A percentile compares a stretch with the other conserved stretches of the same genome.
phyloP scores from a whole-genome alignment of 352 stramenopile genomes.

The Phytopythium cucurbitacearum region DNA sequence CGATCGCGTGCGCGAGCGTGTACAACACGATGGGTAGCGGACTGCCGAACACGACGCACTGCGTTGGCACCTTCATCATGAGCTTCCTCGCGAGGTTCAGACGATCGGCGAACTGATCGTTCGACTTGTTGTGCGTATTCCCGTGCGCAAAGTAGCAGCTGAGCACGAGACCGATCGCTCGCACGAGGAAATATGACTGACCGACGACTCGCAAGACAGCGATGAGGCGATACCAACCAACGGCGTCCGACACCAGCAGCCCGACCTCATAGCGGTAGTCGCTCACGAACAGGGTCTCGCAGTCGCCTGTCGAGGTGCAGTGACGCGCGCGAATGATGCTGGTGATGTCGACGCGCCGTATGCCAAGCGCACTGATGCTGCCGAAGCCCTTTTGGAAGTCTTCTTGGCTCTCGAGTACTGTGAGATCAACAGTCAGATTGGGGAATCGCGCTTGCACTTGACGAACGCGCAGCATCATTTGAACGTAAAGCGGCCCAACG shows the following conservation, averaged over 20 bases:
- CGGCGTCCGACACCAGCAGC: conserved; percentile 17
- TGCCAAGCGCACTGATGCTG: conserved; percentile 4
- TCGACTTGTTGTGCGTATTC: conserved; percentile 3
- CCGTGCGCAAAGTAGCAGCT: conserved; percentile 26
- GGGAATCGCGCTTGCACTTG: conserved; percentile 11
- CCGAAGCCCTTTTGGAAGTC: conserved; percentile 15
- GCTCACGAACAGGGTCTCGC: conserved; percentile 31
- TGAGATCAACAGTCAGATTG: conserved; percentile 14
- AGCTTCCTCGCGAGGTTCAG: conserved; percentile 13
- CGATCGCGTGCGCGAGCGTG: conserved; percentile 34
- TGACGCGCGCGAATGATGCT: conserved; percentile 15
- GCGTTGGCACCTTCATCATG: conserved; percentile 39
- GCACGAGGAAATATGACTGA: conserved; percentile 33
- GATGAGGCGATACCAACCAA: conserved; percentile 29
- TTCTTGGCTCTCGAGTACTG: conserved; percentile 19
- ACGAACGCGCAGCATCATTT: conserved; percentile 10
- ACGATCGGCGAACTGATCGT: conserved; percentile 1
- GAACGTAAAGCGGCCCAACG: conserved; percentile 9
- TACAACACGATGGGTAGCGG: conserved; percentile 40
- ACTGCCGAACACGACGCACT: conserved; percentile 48
- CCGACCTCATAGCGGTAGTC: conserved; percentile 40
- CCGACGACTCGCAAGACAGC: conserved; percentile 19
- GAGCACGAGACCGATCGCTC: conserved; percentile 20
- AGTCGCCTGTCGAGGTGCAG: conserved; percentile 8
- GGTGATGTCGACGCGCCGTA: conserved; percentile 16